Evolutionary conservation across 2,329 filamentous ascomycete species (phyloP), one percentile per base, ranked within the genome.

Genomic region (Malbranchea cinnamomea): DNA sequence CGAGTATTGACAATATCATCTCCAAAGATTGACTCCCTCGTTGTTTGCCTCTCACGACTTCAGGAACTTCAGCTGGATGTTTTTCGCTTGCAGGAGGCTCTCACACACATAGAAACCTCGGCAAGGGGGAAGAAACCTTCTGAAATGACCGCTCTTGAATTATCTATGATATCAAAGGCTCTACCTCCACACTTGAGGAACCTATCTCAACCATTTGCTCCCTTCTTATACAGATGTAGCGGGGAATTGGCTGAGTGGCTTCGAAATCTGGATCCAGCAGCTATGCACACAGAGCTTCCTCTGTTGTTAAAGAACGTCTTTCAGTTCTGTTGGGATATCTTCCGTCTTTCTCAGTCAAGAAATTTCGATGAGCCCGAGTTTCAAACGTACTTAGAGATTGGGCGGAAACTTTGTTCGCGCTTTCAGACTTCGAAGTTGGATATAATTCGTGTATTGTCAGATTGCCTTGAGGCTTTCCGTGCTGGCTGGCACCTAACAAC

Each of bases 401-500:
- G 54, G 10, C 44, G 45, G 16, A 43, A 46, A 19, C 37, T 57
- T 12, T 45, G 33, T 44, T 47, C 37, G 43, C 61, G 39, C 22
- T 48, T 53, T 10, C 40, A 43, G 19, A 42, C 45, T 33, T 45
- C 42, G 5, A 43, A 41, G 7, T 37, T 41, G n/a, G 37, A 47
- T 6, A 33, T 59, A 24, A 43, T 47, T 23, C 29, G 31, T 17
- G 32, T 37, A 5, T 44, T 49, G 23, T 57, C 39, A 26, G 41
- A 35, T 28, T 41, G 43, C 26, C 53, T 67, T 24, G 57, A 57
- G 22, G 64, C 65, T 28, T 87, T 92, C 45, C 65, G 69, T 14
- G 65, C 71, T 10, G 74, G 71, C 2, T 85, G 84, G 57, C 72
- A 73, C 32, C 57, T 91, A 9, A 73, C 63, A 0, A 84, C 78